Evolutionary conservation across 495 filamentous ascomycete species (phyloP), one percentile per base, ranked within the genome.

Genomic region (Penicillium egyptiacum): DNA sequence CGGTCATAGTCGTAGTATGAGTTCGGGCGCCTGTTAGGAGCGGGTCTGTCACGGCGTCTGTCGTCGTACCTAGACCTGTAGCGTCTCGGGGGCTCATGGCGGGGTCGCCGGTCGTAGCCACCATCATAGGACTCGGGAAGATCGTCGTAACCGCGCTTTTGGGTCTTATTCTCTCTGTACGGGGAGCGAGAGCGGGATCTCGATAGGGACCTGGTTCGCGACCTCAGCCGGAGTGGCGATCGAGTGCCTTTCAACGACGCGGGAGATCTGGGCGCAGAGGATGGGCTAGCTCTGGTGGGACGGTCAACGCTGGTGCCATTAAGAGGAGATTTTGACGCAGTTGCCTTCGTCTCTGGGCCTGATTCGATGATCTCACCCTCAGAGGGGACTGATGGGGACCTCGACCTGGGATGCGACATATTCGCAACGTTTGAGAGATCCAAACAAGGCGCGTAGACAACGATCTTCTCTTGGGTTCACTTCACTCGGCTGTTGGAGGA

Each of bases 281-380:
- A 70, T 63, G 61, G 61, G 73, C 73, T 75, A 67, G 56, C 80
- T 83, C 80, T 86, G 75, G 84, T 79, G 70, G 79, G 80, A 82
- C 86, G 83, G 86, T 89, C 87, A 84, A 90, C 83, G 77, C 79
- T 86, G 79, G 76, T 83, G 76, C 85, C 86, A 85, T 83, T 78
- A 65, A 86, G 80, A 75, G 86, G 87, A 79, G 81, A 78, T 80
- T 83, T 85, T 82, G 91, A 90, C 80, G 79, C 82, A 84, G 76
- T 85, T 86, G 83, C 85, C 84, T 84, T 85, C 75, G 65, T 76
- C 79, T 85, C 85, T 78, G 76, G 80, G 74, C 76, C 81, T 74
- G 84, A 83, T 76, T 88, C 90, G 77, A 88, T 75, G 74, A 96
- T 92, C 83, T 96, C 92, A 75, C 92, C 92, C 78, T 96, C 89